Base-by-base conservation (phyloP, 108 stramenopile species). In the Parietichytrium sp. region DNA sequence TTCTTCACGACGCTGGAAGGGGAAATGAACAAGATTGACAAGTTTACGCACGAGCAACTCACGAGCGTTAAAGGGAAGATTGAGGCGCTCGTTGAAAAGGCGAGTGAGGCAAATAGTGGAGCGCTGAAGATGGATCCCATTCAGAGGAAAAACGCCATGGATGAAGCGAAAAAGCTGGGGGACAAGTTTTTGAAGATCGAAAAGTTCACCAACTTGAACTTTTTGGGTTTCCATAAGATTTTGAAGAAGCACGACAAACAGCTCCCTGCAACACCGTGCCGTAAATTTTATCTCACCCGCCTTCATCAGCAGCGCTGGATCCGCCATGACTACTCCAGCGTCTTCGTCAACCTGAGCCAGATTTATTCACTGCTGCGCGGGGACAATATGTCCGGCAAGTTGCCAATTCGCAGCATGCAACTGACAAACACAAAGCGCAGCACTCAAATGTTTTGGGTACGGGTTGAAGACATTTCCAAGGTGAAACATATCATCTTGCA, bases 381-480 rank as follows among this genome's bases (percentile, higher is more conserved):
- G 51, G 94, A 95, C 88, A 84, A 92, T 50, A 88, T 85, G 20
- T 93, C 93, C 3, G 88, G 91, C 78, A 93, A 91, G 79, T 89
- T 88, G 27, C n/a, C n/a, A n/a, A n/a, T n/a, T n/a, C n/a, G n/a
- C n/a, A 88, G 89, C 25, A 87, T 89, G 78, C 91, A 83, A 30
- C 80, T 81, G 23, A 94, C 95, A 83, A 89, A 89, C 79, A 96
- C 96, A 54, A 82, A 92, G 48, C 86, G 96, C 61, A 86, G 85
- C 38, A 97, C 96, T 27, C 93, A 92, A 81, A 98, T 96, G 89
- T 98, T 96, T 86, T 98, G 97, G 97, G 92, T 98, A 29, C 94
- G 93, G 82, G 94, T 93, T 49, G 95, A 95, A 81, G 94, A 98
- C 82, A 92, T 98, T 3, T 88, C 89, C 8, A 88, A 90, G 47